These are phyloP conservation scores for Ceratocystis lukuohia DNA, from an alignment of 2,329 filamentous ascomycete species.

Conservation along the genomic window DNA sequence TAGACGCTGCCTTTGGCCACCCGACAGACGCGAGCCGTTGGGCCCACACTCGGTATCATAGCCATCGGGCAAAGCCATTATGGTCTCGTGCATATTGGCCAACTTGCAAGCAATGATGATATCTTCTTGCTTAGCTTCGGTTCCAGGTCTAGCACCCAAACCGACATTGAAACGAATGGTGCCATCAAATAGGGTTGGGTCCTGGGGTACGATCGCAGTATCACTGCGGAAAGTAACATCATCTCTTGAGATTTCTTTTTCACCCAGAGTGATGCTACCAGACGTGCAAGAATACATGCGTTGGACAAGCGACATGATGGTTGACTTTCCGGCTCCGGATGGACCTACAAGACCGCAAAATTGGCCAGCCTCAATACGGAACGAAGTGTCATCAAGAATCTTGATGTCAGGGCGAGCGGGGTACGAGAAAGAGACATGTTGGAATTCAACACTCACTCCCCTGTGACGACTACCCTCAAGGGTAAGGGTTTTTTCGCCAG, in stretches of 20 bases:
- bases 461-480: slow-evolving; percentile 24
- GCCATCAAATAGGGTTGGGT: slow-evolving; percentile 44
- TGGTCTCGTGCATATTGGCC: slow-evolving; percentile 58
- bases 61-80: slow-evolving; percentile 46
- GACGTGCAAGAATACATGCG: slow-evolving; percentile 34
- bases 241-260: slow-evolving; percentile 33
- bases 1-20: slow-evolving; percentile 66
- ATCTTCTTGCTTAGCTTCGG: slow-evolving; percentile 43
- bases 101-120: slow-evolving; percentile 53
- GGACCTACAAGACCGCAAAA: slow-evolving; percentile 53
- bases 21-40: slow-evolving; percentile 61
- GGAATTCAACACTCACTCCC: slow-evolving; percentile 35
- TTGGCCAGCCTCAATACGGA: slow-evolving; percentile 44
- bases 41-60: slow-evolving; percentile 56
- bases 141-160: slow-evolving; percentile 40
- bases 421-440: slow-evolving; percentile 51
- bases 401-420: slow-evolving; percentile 45
- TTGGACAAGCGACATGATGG: slow-evolving; percentile 44
- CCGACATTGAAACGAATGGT: slow-evolving; percentile 43
- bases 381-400: slow-evolving; percentile 42
- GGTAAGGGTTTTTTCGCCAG: background rate
- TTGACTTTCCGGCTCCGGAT: slow-evolving; percentile 54
- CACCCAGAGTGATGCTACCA: slow-evolving; percentile 34
- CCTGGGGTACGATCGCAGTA: slow-evolving; percentile 45
- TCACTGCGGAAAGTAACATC: slow-evolving; percentile 36